phyloP scores from a whole-genome alignment of 495 filamentous ascomycete species.

The Talaromyces liani region DNA sequence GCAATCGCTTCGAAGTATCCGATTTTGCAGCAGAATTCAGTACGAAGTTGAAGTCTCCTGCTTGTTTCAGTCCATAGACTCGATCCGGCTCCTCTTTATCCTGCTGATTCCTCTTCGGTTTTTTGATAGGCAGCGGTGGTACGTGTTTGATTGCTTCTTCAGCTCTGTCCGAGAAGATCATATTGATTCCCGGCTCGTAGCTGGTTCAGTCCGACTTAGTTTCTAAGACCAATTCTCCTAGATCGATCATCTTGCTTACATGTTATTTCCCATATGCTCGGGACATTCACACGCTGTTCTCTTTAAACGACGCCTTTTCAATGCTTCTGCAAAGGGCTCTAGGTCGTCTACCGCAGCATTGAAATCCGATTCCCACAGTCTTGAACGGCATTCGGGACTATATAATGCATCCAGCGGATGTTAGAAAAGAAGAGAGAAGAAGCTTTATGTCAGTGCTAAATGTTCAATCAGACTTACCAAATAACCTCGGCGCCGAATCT shows the following conservation, averaged over 20 bases:
- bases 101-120: not conserved
- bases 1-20: not conserved
- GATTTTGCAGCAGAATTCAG: conserved; percentile 3
- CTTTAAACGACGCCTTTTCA: conserved; percentile 1
- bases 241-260: not conserved
- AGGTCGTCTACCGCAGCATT: not conserved
- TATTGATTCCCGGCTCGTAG: not conserved
- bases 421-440: not conserved
- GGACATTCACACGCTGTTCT: conserved; percentile 9
- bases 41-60: conserved; percentile 8
- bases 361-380: conserved; percentile 7
- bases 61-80: conserved; percentile 12
- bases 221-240: not conserved
- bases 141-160: conserved; percentile 3
- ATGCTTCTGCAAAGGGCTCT: not conserved
- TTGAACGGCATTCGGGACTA: conserved; percentile 10
- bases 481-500: not conserved
- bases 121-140: not conserved
- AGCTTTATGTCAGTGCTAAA: not conserved
- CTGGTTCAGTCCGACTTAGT: not conserved
- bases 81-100: conserved; percentile 9
- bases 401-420: not conserved
- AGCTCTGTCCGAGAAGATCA: conserved; percentile 6
- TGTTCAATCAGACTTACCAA: not conserved
- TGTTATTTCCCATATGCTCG: not conserved